A percentile compares a stretch with the other conserved stretches of the same genome.
phyloP scores from a whole-genome alignment of 805 yeast genomes.

The Wickerhamiella parazyma region DNA sequence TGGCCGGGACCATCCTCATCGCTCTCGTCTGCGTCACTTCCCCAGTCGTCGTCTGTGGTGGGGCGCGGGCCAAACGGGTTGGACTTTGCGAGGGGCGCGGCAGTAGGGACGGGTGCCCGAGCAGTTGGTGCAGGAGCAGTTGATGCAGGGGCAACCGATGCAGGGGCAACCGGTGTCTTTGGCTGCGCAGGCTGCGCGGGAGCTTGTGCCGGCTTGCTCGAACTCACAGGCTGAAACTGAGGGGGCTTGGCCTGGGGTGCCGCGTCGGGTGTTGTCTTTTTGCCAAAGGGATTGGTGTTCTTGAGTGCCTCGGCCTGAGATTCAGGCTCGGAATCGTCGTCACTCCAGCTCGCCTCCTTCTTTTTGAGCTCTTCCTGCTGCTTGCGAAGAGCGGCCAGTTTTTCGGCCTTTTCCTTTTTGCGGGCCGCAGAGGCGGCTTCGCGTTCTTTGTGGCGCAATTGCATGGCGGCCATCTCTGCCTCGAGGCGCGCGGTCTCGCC shows the following conservation, averaged over 20 bases:
- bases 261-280: not conserved
- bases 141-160: constrained; percentile 9
- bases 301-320: constrained; percentile 17
- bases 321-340: constrained; percentile 19
- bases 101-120: constrained; percentile 5
- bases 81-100: not conserved
- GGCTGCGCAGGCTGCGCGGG: not conserved
- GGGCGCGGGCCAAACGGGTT: constrained; percentile 12
- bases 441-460: constrained; percentile 28
- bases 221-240: not conserved
- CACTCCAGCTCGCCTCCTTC: constrained; percentile 20
- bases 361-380: constrained; percentile 19
- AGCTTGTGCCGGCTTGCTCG: not conserved
- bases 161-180: constrained; percentile 8
- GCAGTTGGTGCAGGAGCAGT: constrained; percentile 8
- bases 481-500: constrained; percentile 24
- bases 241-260: constrained; percentile 12
- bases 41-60: constrained; percentile 23
- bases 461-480: constrained; percentile 30
- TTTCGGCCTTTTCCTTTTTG: constrained; percentile 23
- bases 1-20: constrained; percentile 23
- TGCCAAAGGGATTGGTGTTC: constrained; percentile 6
- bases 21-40: constrained; percentile 25
- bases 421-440: constrained; percentile 24
- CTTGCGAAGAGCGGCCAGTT: constrained; percentile 20